Evolutionary conservation across 257 asterid genomes (phyloP).

Genomic region (Osmanthus fragrans): DNA sequence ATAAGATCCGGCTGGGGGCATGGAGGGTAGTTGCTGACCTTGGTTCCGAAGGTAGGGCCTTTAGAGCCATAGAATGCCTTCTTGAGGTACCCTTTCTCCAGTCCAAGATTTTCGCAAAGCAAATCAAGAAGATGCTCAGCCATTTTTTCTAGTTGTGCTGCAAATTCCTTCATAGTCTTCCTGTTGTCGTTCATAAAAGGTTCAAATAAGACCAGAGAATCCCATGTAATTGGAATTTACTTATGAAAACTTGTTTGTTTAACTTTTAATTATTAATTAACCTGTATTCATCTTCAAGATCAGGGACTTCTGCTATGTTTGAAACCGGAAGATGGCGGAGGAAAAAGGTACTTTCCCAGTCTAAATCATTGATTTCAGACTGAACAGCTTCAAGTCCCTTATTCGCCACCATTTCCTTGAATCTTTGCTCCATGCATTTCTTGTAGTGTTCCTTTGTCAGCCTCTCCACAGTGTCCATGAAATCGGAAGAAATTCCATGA

Average conservation of each 20-base stretch:
- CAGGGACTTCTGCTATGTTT: background rate
- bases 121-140: background rate
- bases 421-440: background rate
- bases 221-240: background rate
- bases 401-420: background rate
- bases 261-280: background rate
- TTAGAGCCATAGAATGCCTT: background rate
- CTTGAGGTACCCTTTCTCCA: background rate
- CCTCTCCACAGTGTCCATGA: background rate
- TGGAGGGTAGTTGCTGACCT: background rate
- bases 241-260: background rate
- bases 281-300: conserved; percentile 3
- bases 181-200: background rate
- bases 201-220: background rate
- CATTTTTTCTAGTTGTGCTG: background rate
- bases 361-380: background rate
- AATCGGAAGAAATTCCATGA: background rate
- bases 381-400: background rate
- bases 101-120: background rate
- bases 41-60: background rate
- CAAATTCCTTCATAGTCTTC: background rate
- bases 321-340: background rate
- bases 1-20: background rate
- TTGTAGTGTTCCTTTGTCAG: background rate
- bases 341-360: background rate